Evolutionary conservation across 345 rosid genomes (phyloP).

Genomic region (Microthlaspi erraticum): DNA sequence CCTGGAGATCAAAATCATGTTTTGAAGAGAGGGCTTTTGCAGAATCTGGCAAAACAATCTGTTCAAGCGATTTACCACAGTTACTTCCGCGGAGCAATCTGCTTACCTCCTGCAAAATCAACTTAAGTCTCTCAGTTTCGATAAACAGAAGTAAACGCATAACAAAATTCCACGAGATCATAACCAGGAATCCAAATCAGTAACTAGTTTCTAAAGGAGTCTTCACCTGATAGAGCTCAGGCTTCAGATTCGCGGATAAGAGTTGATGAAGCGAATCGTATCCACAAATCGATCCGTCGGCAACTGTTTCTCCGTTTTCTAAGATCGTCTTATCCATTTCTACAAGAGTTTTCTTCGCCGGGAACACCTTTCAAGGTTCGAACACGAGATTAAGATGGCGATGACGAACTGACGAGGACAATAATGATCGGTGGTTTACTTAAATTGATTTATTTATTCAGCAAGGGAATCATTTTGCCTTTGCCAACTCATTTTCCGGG

Average conservation of each 20-base stretch:
- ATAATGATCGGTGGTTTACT: not conserved
- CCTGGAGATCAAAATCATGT: constrained; percentile 88
- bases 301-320: constrained; percentile 44
- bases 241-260: constrained; percentile 74
- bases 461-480: not conserved
- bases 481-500: constrained; percentile 33
- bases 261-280: constrained; percentile 79
- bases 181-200: not conserved
- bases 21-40: constrained; percentile 58
- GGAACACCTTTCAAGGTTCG: not conserved
- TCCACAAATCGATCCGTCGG: constrained; percentile 75
- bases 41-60: constrained; percentile 55
- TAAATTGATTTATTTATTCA: not conserved
- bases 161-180: not conserved
- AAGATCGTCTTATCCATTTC: constrained; percentile 38
- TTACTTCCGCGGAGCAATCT: constrained; percentile 78
- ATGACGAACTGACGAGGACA: not conserved
- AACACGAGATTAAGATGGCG: constrained; percentile 13
- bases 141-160: constrained; percentile 7
- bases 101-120: constrained; percentile 72
- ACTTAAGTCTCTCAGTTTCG: not conserved
- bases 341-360: not conserved
- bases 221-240: constrained; percentile 73
- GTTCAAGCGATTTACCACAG: constrained; percentile 66
- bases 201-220: not conserved